Evolutionary conservation across 306 rosid species (phyloP).

Genomic region (Malus sylvestris): DNA sequence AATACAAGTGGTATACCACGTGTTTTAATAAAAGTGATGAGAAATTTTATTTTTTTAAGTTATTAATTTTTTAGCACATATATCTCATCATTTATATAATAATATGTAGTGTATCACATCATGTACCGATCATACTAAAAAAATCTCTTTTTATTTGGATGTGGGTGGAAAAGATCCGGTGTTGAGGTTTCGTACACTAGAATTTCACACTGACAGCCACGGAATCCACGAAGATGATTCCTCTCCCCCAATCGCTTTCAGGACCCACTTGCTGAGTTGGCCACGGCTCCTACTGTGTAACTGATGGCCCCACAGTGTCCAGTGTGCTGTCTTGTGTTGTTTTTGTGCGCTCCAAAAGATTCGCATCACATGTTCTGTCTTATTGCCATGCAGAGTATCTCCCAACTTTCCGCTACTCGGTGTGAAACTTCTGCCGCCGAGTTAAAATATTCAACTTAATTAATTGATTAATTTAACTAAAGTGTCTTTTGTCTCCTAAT

Average conservation of each 20-base stretch:
- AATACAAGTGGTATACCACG: no score
- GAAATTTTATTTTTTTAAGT: no score
- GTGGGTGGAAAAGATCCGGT: no score
- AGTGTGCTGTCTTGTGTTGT: neutral
- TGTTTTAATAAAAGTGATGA: no score
- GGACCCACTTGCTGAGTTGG: neutral
- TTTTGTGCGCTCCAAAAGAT: slow-evolving; percentile 29
- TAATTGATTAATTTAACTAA: neutral
- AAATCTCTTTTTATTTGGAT: no score
- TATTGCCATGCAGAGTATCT: slow-evolving; percentile 6
- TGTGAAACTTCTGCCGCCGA: neutral
- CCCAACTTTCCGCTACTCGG: slow-evolving; percentile 17
- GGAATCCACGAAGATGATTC: neutral
- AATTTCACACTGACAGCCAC: neutral
- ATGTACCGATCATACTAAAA: no score
- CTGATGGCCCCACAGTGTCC: neutral
- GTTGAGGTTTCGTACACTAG: no score
- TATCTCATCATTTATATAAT: no score
- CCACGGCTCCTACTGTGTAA: neutral
- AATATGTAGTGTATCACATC: no score
- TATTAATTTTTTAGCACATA: no score
- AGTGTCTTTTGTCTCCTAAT: neutral
- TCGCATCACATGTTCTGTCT: slow-evolving; percentile 39
- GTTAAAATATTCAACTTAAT: neutral
- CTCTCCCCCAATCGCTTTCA: neutral